These are phyloP conservation scores for Polygonum aviculare DNA, from an alignment of 148 eudicot species.

Conservation along the genomic window DNA sequence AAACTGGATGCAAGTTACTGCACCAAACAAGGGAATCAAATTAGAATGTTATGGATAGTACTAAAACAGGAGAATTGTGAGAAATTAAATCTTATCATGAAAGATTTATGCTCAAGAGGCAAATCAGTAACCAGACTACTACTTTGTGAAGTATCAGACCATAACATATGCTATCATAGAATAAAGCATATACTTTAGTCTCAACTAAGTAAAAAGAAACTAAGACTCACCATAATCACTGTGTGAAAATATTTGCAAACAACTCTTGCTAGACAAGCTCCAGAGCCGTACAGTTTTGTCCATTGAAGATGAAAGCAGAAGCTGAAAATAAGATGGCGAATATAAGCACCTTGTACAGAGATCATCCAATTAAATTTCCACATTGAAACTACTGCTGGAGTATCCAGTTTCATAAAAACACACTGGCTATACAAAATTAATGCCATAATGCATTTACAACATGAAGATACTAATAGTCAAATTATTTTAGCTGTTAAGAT, in stretches of 20 bases:
- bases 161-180: background rate
- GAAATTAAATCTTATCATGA: background rate
- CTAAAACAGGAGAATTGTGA: conserved; percentile 1
- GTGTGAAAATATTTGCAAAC: conserved; percentile 95
- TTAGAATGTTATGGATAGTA: background rate
- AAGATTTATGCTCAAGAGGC: background rate
- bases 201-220: background rate
- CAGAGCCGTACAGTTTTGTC: conserved; percentile 97
- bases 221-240: conserved; percentile 84
- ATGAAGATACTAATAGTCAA: no score
- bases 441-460: background rate
- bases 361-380: background rate
- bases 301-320: conserved; percentile 98
- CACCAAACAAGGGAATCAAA: conserved; percentile 3
- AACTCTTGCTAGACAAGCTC: conserved; percentile 77
- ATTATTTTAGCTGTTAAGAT: background rate
- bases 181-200: background rate
- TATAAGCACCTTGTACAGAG: conserved; percentile 14
- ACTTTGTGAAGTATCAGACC: background rate
- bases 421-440: background rate
- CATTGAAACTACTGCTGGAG: background rate
- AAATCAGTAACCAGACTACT: background rate
- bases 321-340: conserved; percentile 42
- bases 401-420: background rate
- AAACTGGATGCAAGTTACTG: conserved; percentile 98